Conservation (phyloP, 2,329 filamentous ascomycete species). For the Aureobasidium leucospermi region DNA sequence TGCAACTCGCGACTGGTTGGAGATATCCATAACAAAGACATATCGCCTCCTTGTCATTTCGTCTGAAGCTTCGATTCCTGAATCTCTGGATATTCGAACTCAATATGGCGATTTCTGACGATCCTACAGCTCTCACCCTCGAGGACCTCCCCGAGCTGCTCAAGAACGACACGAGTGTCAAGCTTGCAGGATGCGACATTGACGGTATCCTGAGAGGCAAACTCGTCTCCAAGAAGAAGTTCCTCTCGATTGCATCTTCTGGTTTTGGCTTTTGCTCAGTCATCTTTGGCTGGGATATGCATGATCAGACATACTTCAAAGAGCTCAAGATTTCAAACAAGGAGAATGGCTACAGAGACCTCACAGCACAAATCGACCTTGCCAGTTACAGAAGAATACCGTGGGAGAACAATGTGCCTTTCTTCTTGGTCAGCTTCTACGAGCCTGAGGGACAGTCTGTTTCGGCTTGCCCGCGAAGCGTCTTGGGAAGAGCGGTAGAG, state of each 20-base stretch:
- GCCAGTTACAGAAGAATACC: constrained; percentile 74
- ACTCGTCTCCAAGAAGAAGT: constrained; percentile 87
- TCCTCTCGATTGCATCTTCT: constrained; percentile 68
- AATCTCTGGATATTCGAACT: neutral
- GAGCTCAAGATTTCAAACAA: constrained; percentile 85
- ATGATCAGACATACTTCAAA: constrained; percentile 80
- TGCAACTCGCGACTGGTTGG: neutral
- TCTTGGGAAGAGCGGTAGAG: constrained; percentile 61
- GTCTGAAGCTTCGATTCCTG: too few relatives aligned
- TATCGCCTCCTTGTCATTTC: neutral
- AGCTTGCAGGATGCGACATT: constrained; percentile 79
- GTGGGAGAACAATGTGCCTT: constrained; percentile 81
- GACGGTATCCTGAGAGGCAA: constrained; percentile 85
- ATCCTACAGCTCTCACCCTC: constrained; percentile 45
- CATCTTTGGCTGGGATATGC: constrained; percentile 96
- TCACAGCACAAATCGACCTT: constrained; percentile 76
- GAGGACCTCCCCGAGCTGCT: constrained; percentile 61
- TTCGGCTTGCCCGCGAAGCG: constrained; percentile 69
- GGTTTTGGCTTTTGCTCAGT: constrained; percentile 94
- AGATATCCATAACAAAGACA: neutral
- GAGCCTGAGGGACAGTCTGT: constrained; percentile 70
- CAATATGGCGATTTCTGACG: constrained; percentile 28
- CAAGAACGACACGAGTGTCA: constrained; percentile 67
- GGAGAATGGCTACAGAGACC: constrained; percentile 80
- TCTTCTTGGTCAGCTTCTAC: constrained; percentile 76